Percentiles rank a stretch among this genome's conserved stretches.
Evolutionary conservation across 306 rosid genomes (phyloP).

Genomic region (Medicago arabica): DNA sequence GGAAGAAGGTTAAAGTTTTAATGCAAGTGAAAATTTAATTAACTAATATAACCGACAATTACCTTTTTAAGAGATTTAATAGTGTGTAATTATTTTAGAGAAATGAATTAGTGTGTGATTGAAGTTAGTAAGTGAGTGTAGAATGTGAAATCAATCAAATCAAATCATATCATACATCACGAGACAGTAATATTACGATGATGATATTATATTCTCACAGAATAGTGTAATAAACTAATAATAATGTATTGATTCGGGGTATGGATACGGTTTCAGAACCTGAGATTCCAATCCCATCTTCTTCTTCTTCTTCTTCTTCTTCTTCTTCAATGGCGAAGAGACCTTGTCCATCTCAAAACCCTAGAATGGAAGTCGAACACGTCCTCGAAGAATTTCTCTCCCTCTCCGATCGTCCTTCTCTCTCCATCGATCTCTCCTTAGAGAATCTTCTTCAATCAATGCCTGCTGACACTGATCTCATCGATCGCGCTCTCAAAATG

Average conservation of each 20-base stretch:
- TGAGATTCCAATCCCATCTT: slow-evolving; percentile 39
- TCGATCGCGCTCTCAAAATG: slow-evolving; percentile 82
- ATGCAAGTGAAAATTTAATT: no score
- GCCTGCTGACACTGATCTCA: slow-evolving; percentile 72
- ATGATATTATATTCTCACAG: slow-evolving; percentile 1
- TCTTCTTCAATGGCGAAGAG: slow-evolving; percentile 86
- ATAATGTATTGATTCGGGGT: slow-evolving; percentile 12
- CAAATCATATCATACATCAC: no score
- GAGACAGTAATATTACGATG: background rate
- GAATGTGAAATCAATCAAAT: no score
- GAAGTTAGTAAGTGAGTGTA: no score
- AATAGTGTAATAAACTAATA: background rate
- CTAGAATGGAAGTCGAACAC: slow-evolving; percentile 54
- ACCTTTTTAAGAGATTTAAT: no score
- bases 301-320: slow-evolving; percentile 36
- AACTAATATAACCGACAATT: no score
- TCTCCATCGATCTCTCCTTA: slow-evolving; percentile 75
- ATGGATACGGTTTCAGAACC: slow-evolving; percentile 59
- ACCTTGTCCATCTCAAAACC: slow-evolving; percentile 88
- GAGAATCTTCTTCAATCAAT: slow-evolving; percentile 75
- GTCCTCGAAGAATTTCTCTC: slow-evolving; percentile 64
- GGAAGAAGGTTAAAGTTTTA: no score
- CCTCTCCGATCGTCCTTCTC: slow-evolving; percentile 64
- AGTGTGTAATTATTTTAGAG: no score
- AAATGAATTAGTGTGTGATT: no score